A percentile compares a stretch with the other conserved stretches of the same genome.
phyloP scores from a whole-genome alignment of 169 alveolate species.

The Blepharisma undulans region DNA sequence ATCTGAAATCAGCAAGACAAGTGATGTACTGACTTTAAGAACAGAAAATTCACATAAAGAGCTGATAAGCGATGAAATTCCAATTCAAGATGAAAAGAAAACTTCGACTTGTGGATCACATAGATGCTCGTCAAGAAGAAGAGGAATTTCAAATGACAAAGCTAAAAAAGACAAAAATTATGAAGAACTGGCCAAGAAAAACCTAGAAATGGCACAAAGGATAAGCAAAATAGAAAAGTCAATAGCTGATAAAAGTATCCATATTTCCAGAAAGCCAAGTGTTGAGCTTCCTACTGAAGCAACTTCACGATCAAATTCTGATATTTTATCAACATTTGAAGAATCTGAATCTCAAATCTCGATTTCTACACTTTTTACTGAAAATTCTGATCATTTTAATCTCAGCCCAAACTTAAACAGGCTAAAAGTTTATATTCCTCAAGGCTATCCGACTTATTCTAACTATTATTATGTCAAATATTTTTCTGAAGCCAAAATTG shows the following conservation, averaged over 20 bases:
- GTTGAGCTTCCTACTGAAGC: background rate
- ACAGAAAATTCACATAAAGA: background rate
- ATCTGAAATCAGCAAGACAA: background rate
- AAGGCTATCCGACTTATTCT: slow-evolving; percentile 28
- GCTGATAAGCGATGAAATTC: background rate
- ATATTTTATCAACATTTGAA: background rate
- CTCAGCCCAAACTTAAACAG: background rate
- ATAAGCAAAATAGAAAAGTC: background rate
- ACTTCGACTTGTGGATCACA: background rate
- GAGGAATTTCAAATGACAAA: background rate
- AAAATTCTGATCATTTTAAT: background rate
- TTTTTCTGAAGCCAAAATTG: background rate
- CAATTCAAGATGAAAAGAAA: background rate
- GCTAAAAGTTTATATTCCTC: slow-evolving; percentile 21
- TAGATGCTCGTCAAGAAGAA: background rate
- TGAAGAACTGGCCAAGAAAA: background rate
- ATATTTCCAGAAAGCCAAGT: background rate
- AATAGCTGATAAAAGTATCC: background rate
- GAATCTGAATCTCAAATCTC: background rate
- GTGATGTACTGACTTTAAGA: background rate
- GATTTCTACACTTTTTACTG: slow-evolving; percentile 16
- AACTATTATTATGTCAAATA: background rate
- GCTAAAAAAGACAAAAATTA: background rate
- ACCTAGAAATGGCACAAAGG: background rate
- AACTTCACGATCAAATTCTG: background rate